Evolutionary conservation across 129 eudicot genomes (phyloP).

Genomic region (Solidago caesia): DNA sequence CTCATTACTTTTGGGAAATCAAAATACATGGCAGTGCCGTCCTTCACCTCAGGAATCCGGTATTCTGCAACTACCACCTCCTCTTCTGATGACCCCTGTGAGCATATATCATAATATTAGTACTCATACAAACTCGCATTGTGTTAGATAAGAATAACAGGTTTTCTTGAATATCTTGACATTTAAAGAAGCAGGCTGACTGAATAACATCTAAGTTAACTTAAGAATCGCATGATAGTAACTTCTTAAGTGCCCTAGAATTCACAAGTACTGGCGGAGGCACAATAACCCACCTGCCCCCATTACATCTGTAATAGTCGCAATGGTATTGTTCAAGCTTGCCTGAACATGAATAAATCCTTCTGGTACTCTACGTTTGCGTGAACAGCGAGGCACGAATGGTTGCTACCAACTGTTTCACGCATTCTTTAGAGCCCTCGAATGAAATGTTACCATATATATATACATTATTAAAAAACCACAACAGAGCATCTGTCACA

Average conservation of each 20-base stretch:
- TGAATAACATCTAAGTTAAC: neutral
- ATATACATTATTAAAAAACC: neutral
- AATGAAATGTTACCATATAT: no score
- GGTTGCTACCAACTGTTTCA: no score
- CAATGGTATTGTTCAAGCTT: no score
- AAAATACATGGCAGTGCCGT: constrained; percentile 71
- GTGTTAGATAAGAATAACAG: neutral
- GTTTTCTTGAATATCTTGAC: neutral
- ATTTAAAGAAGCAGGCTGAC: neutral
- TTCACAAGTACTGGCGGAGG: no score
- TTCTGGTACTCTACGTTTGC: no score
- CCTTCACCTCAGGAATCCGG: constrained; percentile 79
- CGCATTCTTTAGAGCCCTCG: no score
- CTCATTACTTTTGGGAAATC: constrained; percentile 69
- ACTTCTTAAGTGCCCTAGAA: no score
- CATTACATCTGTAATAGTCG: no score
- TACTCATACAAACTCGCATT: constrained; percentile 8
- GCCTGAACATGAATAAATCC: no score
- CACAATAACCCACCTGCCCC: no score
- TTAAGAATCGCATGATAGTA: neutral
- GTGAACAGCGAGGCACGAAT: no score
- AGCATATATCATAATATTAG: neutral
- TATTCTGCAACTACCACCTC: constrained; percentile 73
- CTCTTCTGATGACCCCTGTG: constrained; percentile 56
- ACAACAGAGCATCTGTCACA: neutral